These are phyloP conservation scores for Pseudogymnoascus sp. DNA, from an alignment of 2,329 filamentous ascomycete genomes.

Conservation along the genomic window DNA sequence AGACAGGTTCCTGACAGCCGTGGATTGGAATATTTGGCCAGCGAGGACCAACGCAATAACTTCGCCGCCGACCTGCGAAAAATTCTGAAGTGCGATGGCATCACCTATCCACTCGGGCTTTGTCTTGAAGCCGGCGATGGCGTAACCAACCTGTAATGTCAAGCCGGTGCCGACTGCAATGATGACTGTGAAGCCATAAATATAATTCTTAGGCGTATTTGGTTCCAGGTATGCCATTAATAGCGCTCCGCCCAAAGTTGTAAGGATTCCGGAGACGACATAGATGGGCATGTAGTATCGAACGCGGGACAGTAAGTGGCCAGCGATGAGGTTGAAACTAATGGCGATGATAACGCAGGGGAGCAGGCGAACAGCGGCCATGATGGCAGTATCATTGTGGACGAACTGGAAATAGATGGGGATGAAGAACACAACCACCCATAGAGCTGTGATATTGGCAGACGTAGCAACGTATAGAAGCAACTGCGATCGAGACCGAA, in stretches of 20 bases:
- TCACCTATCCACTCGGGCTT: slow-evolving; percentile 22
- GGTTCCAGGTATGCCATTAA: background rate
- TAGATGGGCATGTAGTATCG: slow-evolving; percentile 22
- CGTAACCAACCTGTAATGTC: slow-evolving; percentile 28
- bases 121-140: slow-evolving; percentile 30
- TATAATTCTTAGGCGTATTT: background rate
- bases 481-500: slow-evolving; percentile 32
- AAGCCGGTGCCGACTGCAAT: slow-evolving; percentile 30
- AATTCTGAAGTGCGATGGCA: slow-evolving; percentile 31
- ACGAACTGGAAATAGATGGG: slow-evolving; percentile 44
- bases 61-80: slow-evolving; percentile 28
- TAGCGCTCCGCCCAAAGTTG: background rate
- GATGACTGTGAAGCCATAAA: slow-evolving; percentile 18
- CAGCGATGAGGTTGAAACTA: slow-evolving; percentile 32
- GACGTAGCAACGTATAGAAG: slow-evolving; percentile 38
- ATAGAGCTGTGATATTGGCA: slow-evolving; percentile 24
- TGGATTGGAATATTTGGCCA: slow-evolving; percentile 31
- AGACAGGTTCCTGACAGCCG: slow-evolving; percentile 23
- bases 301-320: slow-evolving; percentile 32
- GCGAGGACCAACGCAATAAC: slow-evolving; percentile 30
- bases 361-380: slow-evolving; percentile 32
- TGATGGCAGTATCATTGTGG: slow-evolving; percentile 29
- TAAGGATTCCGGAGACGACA: background rate
- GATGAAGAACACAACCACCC: slow-evolving; percentile 36
- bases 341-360: slow-evolving; percentile 35